Conservation (phyloP, 352 stramenopile genomes). For the Aphanomyces invadans region DNA sequence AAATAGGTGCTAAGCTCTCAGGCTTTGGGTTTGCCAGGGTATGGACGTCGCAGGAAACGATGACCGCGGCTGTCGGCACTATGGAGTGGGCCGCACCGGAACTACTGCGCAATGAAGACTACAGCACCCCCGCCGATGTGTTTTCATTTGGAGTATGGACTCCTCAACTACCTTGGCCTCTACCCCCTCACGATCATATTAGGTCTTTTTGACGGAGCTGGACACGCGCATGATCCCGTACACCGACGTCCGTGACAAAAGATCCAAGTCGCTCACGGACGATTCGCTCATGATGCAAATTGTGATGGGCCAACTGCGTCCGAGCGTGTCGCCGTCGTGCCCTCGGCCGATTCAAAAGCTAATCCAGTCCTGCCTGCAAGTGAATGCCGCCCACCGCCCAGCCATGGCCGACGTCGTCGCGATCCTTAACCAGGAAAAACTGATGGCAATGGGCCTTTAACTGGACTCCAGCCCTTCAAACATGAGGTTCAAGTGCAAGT, state of each 20-base stretch:
- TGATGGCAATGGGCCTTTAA: slow-evolving; percentile 22
- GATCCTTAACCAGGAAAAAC: slow-evolving; percentile 20
- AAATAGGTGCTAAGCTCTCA: slow-evolving; percentile 15
- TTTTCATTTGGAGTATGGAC: slow-evolving; percentile 19
- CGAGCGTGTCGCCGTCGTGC: slow-evolving; percentile 19
- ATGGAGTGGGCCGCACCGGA: slow-evolving; percentile 25
- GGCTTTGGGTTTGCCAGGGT: slow-evolving; percentile 22
- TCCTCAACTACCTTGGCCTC: not conserved
- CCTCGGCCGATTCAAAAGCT: slow-evolving; percentile 24
- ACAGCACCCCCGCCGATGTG: slow-evolving; percentile 20
- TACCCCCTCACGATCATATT: too few species aligned
- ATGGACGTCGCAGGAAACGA: slow-evolving; percentile 19
- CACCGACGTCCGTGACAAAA: slow-evolving; percentile 3
- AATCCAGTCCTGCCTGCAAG: slow-evolving; percentile 20
- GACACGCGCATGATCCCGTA: slow-evolving; percentile 23
- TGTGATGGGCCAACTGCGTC: slow-evolving; percentile 12
- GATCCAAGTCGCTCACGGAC: slow-evolving; percentile 4
- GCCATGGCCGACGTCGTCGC: slow-evolving; percentile 14
- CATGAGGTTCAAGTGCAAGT: not conserved
- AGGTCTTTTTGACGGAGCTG: slow-evolving; percentile 22
- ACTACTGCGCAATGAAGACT: slow-evolving; percentile 24
- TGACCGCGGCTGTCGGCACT: slow-evolving; percentile 21
- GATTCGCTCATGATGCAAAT: slow-evolving; percentile 21
- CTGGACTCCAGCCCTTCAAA: too few species aligned
- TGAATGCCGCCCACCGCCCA: slow-evolving; percentile 9